Evolutionary conservation across 257 asterid genomes (phyloP), one percentile per base, ranked within the genome.

Genomic region (Solanum paucissectum): DNA sequence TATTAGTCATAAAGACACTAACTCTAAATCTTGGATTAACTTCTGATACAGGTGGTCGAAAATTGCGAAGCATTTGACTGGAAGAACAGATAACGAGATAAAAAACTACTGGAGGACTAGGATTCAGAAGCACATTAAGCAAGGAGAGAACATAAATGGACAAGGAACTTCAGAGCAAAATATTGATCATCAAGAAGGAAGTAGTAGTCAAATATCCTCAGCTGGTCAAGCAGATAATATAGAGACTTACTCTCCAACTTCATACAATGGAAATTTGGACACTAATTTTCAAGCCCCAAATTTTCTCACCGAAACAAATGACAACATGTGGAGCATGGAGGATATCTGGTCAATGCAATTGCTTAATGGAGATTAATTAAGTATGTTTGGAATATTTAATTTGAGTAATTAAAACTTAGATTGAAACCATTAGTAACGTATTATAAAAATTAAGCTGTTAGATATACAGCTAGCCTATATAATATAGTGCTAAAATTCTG

Each of bases 71-170:
- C 98, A 96, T 86, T 83, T 96, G 20, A 98, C 99, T 0, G 99
- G 99, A 87, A 94, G 99, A 89, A 96, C 98, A 3, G 99, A 96
- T 75, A 96, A 96, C 13, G 99, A 96, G 44, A 96, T 96, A 90
- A 96, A 96, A 88, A 96, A 96, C 27, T 96, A 89, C 5, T 95
- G 99, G 99, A 92, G 99, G 93, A 96, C 98, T 36, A 91, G 98
- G 42, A 96, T 96, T 23, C 99, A 95, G 66, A 96, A 96, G 93
- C 98, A 92, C 29, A 93, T 95, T 12, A 96, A 94, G 69, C 69
- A 82, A 82, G 52, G 36, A 86, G 88, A 40, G 23, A 33, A 46
- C 64, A n/a, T 73, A 12, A 85, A 71, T 62, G 62, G 40, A 85
- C 98, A 91, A 83, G 91, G 91, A 3, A 98, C 88, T 44, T 92